Conservation (phyloP, 768 basidiomycete genomes). For the Kwoniella dejecticola region DNA sequence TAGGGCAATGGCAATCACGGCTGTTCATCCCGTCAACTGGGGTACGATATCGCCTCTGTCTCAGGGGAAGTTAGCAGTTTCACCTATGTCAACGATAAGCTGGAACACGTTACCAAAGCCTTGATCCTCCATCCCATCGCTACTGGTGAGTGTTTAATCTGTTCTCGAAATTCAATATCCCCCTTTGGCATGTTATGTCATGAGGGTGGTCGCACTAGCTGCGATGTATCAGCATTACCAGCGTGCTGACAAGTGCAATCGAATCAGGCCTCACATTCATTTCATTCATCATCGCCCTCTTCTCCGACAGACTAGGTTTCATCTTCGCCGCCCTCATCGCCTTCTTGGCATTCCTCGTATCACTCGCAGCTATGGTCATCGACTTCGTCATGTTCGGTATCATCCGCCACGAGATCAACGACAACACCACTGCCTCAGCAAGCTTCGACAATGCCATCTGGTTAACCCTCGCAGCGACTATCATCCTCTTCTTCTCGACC, state of each 20-base stretch:
- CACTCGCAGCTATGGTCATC: conserved; percentile 50
- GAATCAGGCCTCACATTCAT: conserved; percentile 53
- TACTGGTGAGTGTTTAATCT: conserved; percentile 31
- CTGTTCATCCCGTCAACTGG: conserved; percentile 24
- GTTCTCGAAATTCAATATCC: not conserved
- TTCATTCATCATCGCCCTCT: conserved; percentile 53
- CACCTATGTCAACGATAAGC: conserved; percentile 24
- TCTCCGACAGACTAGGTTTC: conserved; percentile 50
- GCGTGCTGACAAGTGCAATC: no score
- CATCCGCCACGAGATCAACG: conserved; percentile 33
- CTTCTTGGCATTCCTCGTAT: conserved; percentile 52
- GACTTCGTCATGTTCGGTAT: conserved; percentile 50
- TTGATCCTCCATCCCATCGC: conserved; percentile 55
- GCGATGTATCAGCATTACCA: no score
- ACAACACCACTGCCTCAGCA: conserved; percentile 22
- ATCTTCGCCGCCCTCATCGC: conserved; percentile 49
- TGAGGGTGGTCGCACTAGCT: no score
- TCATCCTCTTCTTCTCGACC: conserved; percentile 84
- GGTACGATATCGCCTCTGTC: conserved; percentile 35
- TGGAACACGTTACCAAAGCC: conserved; percentile 44
- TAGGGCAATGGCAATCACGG: conserved; percentile 14
- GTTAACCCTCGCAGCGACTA: conserved; percentile 83
- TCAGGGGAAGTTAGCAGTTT: conserved; percentile 10
- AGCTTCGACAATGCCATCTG: conserved; percentile 66
- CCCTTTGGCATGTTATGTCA: not conserved